Evolutionary conservation across 2,329 filamentous ascomycete species (phyloP), one percentile per base, ranked within the genome.

Genomic region (Colletotrichum tanaceti): DNA sequence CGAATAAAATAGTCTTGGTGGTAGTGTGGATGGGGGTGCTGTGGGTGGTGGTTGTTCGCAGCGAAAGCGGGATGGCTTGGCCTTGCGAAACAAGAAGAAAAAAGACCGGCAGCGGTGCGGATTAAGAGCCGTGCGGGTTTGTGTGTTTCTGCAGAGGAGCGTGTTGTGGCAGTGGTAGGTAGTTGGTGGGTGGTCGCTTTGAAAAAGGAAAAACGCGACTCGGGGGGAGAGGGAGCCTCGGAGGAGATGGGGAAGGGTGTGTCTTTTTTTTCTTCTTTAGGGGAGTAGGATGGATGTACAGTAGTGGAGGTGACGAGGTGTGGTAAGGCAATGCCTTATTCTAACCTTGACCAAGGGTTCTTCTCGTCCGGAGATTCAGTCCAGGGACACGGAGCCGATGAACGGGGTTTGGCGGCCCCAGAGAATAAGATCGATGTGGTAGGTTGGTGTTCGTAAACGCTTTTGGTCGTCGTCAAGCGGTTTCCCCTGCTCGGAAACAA

Each of bases 401-500:
- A 53, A 59, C 71, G 73, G 74, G 70, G 46, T 61, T 46, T 50
- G 58, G 35, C 32, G 24, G 59, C 59, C 52, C 57, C 66, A 54
- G 20, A 54, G 20, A 63, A 59, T 72, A 70, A 73, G 72, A 53
- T 6, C 11, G 22, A 53, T n/a, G 22, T 38, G 18, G 57, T 22
- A 44, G 28, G 46, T 35, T 22, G 55, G 22, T 52, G 39, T 54
- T 13, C 28, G 41, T 35, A 11, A 32, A 65, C 38, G 58, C 53
- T 78, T 78, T 79, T 76, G 76, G 44, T 58, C 22, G 54, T 57
- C 55, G 68, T 70, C 59, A 64, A 69, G 60, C 62, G 60, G 77
- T 75, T 73, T 74, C 78, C 80, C 67, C 77, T 80, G 79, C 79
- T 77, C 72, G 78, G 75, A 76, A 79, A 78, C 75, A 78, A 78